Percentiles rank a stretch among this genome's conserved stretches.
phyloP scores from a whole-genome alignment of 768 basidiomycete genomes.

The Lactarius evosmus region DNA sequence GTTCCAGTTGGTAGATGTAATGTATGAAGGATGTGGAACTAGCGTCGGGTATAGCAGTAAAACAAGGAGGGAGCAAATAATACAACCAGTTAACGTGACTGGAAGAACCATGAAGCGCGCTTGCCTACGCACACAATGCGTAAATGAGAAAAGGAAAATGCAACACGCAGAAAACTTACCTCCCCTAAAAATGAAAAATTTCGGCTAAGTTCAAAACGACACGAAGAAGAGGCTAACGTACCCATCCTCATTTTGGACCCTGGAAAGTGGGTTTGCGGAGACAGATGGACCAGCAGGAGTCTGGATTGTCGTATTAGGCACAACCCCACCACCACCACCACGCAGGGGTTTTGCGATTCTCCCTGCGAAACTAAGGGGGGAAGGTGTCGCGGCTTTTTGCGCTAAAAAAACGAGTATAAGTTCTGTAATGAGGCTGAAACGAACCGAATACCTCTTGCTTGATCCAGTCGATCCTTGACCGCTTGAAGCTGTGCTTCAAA shows the following conservation, averaged over 20 bases:
- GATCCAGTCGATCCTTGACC: conserved; percentile 88
- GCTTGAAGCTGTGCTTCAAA: conserved; percentile 91
- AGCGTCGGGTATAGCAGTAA: conserved; percentile 30
- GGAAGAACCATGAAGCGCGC: conserved; percentile 93
- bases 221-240: conserved; percentile 29
- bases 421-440: conserved; percentile 23
- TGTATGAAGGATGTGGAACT: conserved; percentile 35
- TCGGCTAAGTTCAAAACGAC: conserved; percentile 16
- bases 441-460: conserved; percentile 71
- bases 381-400: conserved; percentile 70
- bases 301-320: conserved; percentile 42
- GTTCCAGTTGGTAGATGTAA: conserved; percentile 32
- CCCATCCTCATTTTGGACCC: conserved; percentile 81
- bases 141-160: conserved; percentile 17
- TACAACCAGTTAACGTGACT: conserved; percentile 54
- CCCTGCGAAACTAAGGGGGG: conserved; percentile 73
- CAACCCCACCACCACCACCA: conserved; percentile 75
- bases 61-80: conserved; percentile 30
- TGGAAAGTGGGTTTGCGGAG: conserved; percentile 59
- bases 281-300: conserved; percentile 43
- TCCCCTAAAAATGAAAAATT: conserved; percentile 21
- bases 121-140: conserved; percentile 39
- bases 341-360: conserved; percentile 96
- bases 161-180: conserved; percentile 24
- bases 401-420: conserved; percentile 43